Evolutionary conservation across 2,329 filamentous ascomycete species (phyloP).

Genomic region (Penicillium aurantiogriseum): DNA sequence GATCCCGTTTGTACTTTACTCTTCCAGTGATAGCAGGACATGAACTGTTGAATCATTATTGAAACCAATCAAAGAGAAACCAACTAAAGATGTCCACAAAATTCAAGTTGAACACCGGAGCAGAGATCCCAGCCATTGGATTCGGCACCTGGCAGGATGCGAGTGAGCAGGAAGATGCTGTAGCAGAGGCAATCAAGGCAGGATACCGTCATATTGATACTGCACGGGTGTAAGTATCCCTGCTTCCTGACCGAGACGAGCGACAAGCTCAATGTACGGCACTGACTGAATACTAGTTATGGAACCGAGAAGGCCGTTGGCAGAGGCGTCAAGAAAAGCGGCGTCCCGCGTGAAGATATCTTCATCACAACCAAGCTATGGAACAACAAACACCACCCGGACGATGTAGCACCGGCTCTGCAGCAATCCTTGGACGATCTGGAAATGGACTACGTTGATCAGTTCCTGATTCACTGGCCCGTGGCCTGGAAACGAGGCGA

Average conservation of each 20-base stretch:
- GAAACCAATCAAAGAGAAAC: neutral
- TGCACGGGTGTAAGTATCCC: constrained; percentile 40
- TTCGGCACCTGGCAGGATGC: constrained; percentile 58
- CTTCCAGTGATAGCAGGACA: neutral
- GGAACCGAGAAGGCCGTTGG: constrained; percentile 67
- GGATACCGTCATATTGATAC: constrained; percentile 60
- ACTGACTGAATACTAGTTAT: constrained; percentile 43
- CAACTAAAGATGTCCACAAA: constrained; percentile 30
- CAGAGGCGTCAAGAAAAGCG: constrained; percentile 60
- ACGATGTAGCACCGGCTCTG: constrained; percentile 62
- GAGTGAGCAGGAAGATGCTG: constrained; percentile 50
- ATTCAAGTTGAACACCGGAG: constrained; percentile 50
- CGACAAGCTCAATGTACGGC: neutral
- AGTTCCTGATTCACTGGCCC: constrained; percentile 69
- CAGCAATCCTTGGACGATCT: constrained; percentile 62
- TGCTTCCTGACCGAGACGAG: neutral
- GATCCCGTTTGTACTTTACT: too few species aligned
- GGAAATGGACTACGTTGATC: constrained; percentile 65
- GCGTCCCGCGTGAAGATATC: constrained; percentile 62
- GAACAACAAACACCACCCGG: constrained; percentile 62
- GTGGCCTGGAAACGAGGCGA: constrained; percentile 53
- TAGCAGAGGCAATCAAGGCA: constrained; percentile 47
- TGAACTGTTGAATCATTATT: neutral
- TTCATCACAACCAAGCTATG: constrained; percentile 68
- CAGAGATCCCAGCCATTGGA: constrained; percentile 49